These are phyloP conservation scores for Artemisia annua DNA, from an alignment of 129 eudicot species.

Conservation along the genomic window DNA sequence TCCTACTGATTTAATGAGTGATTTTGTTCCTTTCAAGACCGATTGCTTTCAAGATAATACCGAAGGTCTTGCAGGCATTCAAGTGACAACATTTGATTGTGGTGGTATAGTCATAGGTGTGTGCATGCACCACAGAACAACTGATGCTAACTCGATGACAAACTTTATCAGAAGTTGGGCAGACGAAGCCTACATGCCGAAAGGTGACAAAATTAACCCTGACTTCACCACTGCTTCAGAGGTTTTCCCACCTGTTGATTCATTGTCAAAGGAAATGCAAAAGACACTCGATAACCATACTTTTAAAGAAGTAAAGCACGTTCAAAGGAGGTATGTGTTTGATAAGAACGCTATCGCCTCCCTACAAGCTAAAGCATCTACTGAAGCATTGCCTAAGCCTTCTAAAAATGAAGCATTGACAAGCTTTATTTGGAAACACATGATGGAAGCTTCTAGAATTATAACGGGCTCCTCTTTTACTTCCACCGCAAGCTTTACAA, in stretches of 20 bases:
- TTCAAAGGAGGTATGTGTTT: constrained; percentile 17
- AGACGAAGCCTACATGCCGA: constrained; percentile 1
- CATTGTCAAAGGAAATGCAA: not conserved
- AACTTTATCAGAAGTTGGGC: constrained; percentile 12
- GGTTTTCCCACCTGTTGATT: not conserved
- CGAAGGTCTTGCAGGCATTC: not conserved
- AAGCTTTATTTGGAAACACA: constrained; percentile 15
- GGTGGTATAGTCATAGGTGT: constrained; percentile 4
- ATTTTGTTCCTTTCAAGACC: not conserved
- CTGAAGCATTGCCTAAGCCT: not conserved
- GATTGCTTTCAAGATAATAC: not conserved
- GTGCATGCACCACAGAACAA: not conserved
- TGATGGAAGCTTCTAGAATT: constrained; percentile 10
- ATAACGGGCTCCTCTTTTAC: not conserved
- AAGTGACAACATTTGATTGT: constrained; percentile 7
- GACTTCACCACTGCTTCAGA: constrained; percentile 1
- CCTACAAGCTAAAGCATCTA: constrained; percentile 2
- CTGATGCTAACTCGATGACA: not conserved
- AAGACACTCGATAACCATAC: not conserved
- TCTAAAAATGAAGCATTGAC: not conserved
- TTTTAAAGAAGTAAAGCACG: not conserved
- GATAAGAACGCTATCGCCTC: not conserved
- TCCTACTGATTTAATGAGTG: not conserved
- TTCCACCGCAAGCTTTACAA: not conserved
- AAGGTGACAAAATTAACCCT: not conserved